Evolutionary conservation across 441 rosid species (phyloP).

Genomic region (Gossypium laxum): DNA sequence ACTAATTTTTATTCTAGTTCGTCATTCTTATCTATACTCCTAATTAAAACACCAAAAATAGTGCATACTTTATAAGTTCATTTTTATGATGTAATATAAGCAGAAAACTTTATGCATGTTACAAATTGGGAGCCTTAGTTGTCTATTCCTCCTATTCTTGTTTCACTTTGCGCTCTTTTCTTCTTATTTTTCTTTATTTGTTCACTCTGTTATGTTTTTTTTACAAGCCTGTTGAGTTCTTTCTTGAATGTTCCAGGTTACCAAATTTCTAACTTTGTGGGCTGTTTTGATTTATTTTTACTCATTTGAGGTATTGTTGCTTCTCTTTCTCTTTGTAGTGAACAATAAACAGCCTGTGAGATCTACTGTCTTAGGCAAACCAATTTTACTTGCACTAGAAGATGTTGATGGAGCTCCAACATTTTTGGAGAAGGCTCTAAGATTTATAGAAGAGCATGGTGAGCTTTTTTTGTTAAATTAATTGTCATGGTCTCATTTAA

Average conservation of each 20-base stretch:
- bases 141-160: background rate
- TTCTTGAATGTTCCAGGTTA: background rate
- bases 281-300: background rate
- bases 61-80: background rate
- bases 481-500: constrained; percentile 5
- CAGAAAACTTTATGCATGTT: background rate
- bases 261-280: background rate
- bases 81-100: background rate
- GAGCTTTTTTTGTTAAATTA: constrained; percentile 22
- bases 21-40: background rate
- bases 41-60: background rate
- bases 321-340: constrained; percentile 29
- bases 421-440: constrained; percentile 92
- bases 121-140: background rate
- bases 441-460: constrained; percentile 86
- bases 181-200: constrained; percentile 1
- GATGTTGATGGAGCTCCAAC: constrained; percentile 96
- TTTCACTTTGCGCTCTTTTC: background rate
- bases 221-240: background rate
- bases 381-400: constrained; percentile 85
- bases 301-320: constrained; percentile 12
- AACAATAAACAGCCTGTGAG: constrained; percentile 46
- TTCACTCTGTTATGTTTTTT: background rate
- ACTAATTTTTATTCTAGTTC: background rate
- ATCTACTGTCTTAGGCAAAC: constrained; percentile 62